Evolutionary conservation across 495 filamentous ascomycete species (phyloP).

Genomic region (Pseudomonodictys pantanalensis): DNA sequence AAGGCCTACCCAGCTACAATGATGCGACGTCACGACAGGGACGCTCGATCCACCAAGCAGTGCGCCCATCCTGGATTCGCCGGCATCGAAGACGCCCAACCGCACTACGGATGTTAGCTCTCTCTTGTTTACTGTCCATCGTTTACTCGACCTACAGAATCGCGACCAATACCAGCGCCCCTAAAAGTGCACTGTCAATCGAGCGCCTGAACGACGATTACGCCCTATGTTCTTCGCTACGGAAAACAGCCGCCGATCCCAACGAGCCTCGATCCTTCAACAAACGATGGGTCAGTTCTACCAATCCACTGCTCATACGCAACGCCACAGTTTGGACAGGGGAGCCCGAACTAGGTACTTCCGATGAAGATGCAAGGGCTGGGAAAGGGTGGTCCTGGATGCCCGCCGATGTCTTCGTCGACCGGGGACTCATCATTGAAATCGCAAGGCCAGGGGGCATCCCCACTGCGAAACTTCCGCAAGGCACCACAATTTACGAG

Average conservation of each 20-base stretch:
- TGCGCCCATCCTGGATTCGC: too few relatives aligned
- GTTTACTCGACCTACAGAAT: constrained; percentile 7
- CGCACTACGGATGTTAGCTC: too few relatives aligned
- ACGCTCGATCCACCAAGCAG: too few relatives aligned
- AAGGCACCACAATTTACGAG: constrained; percentile 43
- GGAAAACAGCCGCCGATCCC: constrained; percentile 14
- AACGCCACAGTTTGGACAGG: constrained; percentile 39
- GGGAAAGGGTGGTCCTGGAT: constrained; percentile 34
- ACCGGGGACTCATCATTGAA: constrained; percentile 32
- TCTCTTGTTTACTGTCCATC: constrained; percentile 8
- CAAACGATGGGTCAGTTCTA: constrained; percentile 29
- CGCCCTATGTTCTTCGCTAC: constrained; percentile 24
- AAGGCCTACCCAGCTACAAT: too few relatives aligned
- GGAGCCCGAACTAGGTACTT: constrained; percentile 21
- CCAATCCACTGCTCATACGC: constrained; percentile 27
- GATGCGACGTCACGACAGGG: too few relatives aligned
- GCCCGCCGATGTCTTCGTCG: constrained; percentile 30
- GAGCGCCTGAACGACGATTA: constrained; percentile 26
- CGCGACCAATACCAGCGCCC: constrained; percentile 8
- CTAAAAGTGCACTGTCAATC: constrained; percentile 7
- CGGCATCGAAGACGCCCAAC: too few relatives aligned
- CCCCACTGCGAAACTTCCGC: constrained; percentile 3
- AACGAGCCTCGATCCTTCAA: constrained; percentile 26
- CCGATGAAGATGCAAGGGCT: constrained; percentile 20
- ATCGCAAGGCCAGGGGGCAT: constrained; percentile 21